These are phyloP conservation scores for Globisporangium cystogenes DNA, from an alignment of 352 stramenopile species.

Conservation along the genomic window DNA sequence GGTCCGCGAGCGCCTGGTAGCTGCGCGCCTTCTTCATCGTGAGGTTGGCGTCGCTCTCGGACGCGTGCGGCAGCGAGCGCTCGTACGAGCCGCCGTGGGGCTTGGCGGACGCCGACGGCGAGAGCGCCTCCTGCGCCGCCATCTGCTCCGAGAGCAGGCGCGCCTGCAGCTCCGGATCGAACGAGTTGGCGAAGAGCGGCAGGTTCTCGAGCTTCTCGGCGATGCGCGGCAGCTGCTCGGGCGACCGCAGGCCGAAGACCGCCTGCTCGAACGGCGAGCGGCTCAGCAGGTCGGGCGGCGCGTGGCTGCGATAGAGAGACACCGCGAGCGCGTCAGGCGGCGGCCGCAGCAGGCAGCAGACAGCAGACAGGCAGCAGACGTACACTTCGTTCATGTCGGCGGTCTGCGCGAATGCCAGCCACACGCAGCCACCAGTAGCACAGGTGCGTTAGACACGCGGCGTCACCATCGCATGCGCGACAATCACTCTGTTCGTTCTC, in stretches of 20 bases:
- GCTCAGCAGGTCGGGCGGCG: conserved; percentile 39
- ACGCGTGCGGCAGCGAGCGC: conserved; percentile 12
- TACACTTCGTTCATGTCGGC: conserved; percentile 57
- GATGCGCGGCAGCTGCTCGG: conserved; percentile 61
- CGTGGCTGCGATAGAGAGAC: conserved; percentile 16
- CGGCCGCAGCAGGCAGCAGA: neutral
- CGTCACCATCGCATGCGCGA: neutral
- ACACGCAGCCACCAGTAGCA: neutral
- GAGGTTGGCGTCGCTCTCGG: conserved; percentile 16
- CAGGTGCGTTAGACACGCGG: neutral
- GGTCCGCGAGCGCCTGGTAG: conserved; percentile 71
- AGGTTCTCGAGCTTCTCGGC: conserved; percentile 61
- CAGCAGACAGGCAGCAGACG: conserved; percentile 8
- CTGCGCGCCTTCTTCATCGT: conserved; percentile 75
- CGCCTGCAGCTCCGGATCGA: conserved; percentile 49
- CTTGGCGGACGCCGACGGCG: conserved; percentile 11
- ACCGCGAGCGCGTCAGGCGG: neutral
- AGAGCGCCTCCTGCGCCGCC: conserved; percentile 19
- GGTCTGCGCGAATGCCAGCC: neutral
- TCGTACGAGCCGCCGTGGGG: conserved; percentile 65
- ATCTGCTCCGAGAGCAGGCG: conserved; percentile 64
- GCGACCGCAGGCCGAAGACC: conserved; percentile 20
- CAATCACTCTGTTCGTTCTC: too few species aligned
- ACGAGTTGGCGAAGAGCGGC: conserved; percentile 44
- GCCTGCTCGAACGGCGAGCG: conserved; percentile 58